Evolutionary conservation across 345 rosid genomes (phyloP), one percentile per base, ranked within the genome.

Genomic region (Eucalyptus guilfoylei): DNA sequence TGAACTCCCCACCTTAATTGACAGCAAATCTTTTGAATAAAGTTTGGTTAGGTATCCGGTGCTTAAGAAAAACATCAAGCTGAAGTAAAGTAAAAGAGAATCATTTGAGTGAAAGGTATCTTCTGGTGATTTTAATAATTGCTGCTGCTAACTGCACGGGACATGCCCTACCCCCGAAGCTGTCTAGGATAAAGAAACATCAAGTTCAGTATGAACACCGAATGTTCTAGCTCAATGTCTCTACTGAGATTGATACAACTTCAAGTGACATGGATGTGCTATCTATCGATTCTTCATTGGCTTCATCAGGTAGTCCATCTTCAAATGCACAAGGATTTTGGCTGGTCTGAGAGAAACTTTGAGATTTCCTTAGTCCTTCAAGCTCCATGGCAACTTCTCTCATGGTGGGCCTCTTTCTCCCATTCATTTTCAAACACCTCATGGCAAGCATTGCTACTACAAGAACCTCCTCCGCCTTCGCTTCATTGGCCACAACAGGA

Each of bases 401-500:
- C 94, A 92, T 92, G 23, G 88, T 24, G 2, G 93, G 93, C n/a
- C 93, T 92, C 28, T 91, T 89, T 64, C 87, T 91, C 11, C 92
- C 91, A 40, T 60, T 90, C 6, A 89, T 3, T 62, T 24, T 88
- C 87, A 91, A 32, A 34, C 92, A 92, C 49, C 88, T 60, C 17
- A 37, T 80, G 11, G 92, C 91, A 5, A 91, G 54, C 37, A 45
- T 4, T 1, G 90, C 91, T 2, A 91, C 91, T 24, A 42, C 42
- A 11, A 89, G 44, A 30, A 80, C 3, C 0, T 88, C 76, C 21
- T 88, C 91, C 1, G 86, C 17, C 44, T 69, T 69, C 0, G 44
- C 80, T 69, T 69, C 44, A 17, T 69, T 69, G 26, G 80, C 7
- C 80, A 69, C 80, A 34, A 69, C 24, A 69, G 44, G 44, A 34